A percentile compares a stretch with the other conserved stretches of the same genome.
Evolutionary conservation across 768 basidiomycete species (phyloP).

Genomic region (Leccinum uliginosum): DNA sequence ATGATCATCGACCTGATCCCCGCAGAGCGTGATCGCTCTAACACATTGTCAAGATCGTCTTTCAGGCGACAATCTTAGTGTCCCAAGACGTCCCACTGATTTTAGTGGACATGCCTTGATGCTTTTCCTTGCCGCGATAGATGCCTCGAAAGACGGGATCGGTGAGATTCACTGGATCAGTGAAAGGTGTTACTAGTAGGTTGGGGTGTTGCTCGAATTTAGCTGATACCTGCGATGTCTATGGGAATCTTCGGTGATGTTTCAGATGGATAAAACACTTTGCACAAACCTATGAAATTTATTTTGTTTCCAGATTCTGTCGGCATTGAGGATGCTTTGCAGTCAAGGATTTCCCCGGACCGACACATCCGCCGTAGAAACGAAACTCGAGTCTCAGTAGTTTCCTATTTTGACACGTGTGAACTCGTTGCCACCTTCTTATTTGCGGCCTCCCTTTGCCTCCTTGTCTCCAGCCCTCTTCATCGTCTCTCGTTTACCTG

Average conservation of each 20-base stretch:
- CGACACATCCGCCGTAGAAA: no score
- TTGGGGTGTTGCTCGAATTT: neutral
- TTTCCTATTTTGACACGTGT: slow-evolving; percentile 7
- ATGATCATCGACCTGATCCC: slow-evolving; percentile 72
- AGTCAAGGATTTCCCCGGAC: neutral
- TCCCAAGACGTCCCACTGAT: neutral
- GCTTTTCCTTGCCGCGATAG: slow-evolving; percentile 46
- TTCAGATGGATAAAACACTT: neutral
- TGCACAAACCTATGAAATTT: slow-evolving; percentile 34
- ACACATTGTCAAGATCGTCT: slow-evolving; percentile 63
- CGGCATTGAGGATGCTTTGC: slow-evolving; percentile 3
- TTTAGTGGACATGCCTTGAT: slow-evolving; percentile 37
- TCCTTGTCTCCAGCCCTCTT: slow-evolving; percentile 1
- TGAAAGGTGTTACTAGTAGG: no score
- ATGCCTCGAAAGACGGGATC: slow-evolving; percentile 54
- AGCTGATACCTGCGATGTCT: slow-evolving; percentile 39
- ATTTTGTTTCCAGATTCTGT: slow-evolving; percentile 8
- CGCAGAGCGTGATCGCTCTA: slow-evolving; percentile 51
- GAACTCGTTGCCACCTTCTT: slow-evolving; percentile 9
- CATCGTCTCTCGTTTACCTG: slow-evolving; percentile 21
- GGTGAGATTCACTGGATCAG: slow-evolving; percentile 46
- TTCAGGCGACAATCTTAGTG: neutral
- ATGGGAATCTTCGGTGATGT: neutral
- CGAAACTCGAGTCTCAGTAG: neutral
- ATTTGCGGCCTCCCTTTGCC: neutral